Percentiles rank a stretch among this genome's conserved stretches.
Evolutionary conservation across 192 early-diverging fungal species (phyloP).

Genomic region (Coemansia sp.): DNA sequence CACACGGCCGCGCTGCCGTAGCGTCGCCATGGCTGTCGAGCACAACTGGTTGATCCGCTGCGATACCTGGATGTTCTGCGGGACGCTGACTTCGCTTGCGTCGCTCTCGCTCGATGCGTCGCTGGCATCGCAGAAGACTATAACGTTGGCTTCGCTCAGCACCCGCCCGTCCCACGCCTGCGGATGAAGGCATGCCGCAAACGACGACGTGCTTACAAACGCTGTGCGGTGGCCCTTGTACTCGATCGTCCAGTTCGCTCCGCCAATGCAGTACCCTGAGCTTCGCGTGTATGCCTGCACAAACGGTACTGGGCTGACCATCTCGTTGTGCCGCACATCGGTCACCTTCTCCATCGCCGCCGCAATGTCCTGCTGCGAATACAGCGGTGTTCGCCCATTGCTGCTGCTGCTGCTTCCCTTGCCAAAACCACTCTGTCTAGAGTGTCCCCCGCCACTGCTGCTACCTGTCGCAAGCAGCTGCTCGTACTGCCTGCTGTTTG

Average conservation of each 20-base stretch:
- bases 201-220: constrained; percentile 50
- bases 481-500: constrained; percentile 2
- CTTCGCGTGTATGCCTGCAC: constrained; percentile 64
- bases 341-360: constrained; percentile 53
- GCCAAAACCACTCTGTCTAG: neutral
- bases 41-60: constrained; percentile 43
- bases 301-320: constrained; percentile 47
- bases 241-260: constrained; percentile 72
- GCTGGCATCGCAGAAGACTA: constrained; percentile 49
- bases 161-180: constrained; percentile 51
- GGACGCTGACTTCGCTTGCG: neutral
- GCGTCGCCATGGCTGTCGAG: constrained; percentile 44
- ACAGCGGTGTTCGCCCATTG: constrained; percentile 18
- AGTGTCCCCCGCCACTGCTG: neutral
- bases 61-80: constrained; percentile 23
- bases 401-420: neutral
- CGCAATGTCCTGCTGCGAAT: constrained; percentile 42
- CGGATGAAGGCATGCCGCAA: constrained; percentile 45
- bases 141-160: constrained; percentile 36
- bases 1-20: constrained; percentile 64
- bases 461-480: neutral
- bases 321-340: constrained; percentile 51
- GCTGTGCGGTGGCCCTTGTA: constrained; percentile 56
- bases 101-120: constrained; percentile 33
- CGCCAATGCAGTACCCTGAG: constrained; percentile 71